phyloP scores from a whole-genome alignment of 1,139 yeast genomes.

The Geotrichum klebahnii region DNA sequence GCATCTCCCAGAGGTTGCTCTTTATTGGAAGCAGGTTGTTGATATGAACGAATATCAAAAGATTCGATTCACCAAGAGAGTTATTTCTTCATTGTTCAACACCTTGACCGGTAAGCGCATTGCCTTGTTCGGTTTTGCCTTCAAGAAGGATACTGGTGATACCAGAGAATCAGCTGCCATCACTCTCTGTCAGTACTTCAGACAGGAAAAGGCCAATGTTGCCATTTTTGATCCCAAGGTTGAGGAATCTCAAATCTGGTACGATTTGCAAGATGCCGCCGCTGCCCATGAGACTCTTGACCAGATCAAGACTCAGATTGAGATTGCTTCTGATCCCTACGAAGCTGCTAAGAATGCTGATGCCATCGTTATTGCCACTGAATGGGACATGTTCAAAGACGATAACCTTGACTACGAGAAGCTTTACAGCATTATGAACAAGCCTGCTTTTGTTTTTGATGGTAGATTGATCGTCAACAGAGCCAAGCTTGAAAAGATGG shows the following conservation, averaged over 20 bases:
- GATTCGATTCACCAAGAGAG: conserved; percentile 31
- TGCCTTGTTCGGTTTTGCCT: conserved; percentile 34
- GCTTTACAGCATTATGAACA: conserved; percentile 31
- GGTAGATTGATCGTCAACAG: conserved; percentile 31
- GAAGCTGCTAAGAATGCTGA: conserved; percentile 33
- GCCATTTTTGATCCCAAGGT: conserved; percentile 35
- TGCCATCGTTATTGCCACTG: conserved; percentile 33
- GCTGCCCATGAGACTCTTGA: conserved; percentile 17
- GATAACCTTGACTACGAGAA: conserved; percentile 30
- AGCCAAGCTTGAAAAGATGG: conserved; percentile 28
- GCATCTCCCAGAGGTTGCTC: conserved; percentile 35
- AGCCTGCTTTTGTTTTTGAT: conserved; percentile 34
- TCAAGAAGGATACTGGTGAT: conserved; percentile 35
- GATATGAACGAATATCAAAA: conserved; percentile 35
- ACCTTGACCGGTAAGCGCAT: conserved; percentile 32
- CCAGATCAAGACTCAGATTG: conserved; percentile 27
- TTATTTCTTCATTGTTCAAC: conserved; percentile 31
- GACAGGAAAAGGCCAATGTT: conserved; percentile 31
- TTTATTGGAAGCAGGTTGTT: conserved; percentile 34
- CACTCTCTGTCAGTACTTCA: conserved; percentile 30
- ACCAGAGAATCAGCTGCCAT: conserved; percentile 35
- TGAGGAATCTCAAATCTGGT: conserved; percentile 33
- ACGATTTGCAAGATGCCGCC: conserved; percentile 28
- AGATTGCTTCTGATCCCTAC: conserved; percentile 26
- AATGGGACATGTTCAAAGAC: conserved; percentile 33